These are phyloP conservation scores for Colletotrichum tabaci DNA, from an alignment of 2,329 filamentous ascomycete species.

Conservation along the genomic window DNA sequence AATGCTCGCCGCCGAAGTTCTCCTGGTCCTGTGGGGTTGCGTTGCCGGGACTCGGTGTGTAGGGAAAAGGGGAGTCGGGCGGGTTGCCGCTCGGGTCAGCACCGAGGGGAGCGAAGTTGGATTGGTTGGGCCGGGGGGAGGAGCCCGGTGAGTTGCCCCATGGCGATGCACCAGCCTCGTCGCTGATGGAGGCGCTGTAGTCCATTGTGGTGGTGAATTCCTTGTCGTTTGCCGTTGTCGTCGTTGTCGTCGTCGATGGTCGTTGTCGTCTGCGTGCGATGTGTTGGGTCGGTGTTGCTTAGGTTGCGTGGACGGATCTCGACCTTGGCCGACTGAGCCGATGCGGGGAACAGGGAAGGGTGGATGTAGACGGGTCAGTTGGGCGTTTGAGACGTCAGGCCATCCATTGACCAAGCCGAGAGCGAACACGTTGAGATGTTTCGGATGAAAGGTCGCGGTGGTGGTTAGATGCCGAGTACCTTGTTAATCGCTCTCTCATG, in stretches of 20 bases:
- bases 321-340: conserved; percentile 39
- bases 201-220: conserved; percentile 60
- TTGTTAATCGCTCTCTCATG: conserved; percentile 13
- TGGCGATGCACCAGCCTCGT: conserved; percentile 69
- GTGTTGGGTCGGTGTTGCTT: conserved; percentile 15
- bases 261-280: conserved; percentile 7
- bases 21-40: conserved; percentile 57
- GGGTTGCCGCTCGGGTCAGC: conserved; percentile 54
- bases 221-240: neutral
- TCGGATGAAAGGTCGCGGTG: neutral
- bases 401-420: conserved; percentile 36
- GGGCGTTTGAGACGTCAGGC: conserved; percentile 27
- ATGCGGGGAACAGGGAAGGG: conserved; percentile 38
- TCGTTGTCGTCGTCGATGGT: neutral
- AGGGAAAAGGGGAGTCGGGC: conserved; percentile 61
- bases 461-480: conserved; percentile 8
- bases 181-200: conserved; percentile 70
- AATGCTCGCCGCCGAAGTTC: conserved; percentile 55
- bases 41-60: conserved; percentile 60
- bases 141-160: conserved; percentile 70
- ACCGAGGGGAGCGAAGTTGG: conserved; percentile 56
- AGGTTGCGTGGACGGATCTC: conserved; percentile 37
- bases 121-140: conserved; percentile 63
- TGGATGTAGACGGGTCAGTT: conserved; percentile 25
- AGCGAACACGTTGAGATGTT: neutral